A percentile compares a stretch with the other conserved stretches of the same genome.
Conservation (phyloP, 768 basidiomycete species). For the Steccherinum ochraceum region DNA sequence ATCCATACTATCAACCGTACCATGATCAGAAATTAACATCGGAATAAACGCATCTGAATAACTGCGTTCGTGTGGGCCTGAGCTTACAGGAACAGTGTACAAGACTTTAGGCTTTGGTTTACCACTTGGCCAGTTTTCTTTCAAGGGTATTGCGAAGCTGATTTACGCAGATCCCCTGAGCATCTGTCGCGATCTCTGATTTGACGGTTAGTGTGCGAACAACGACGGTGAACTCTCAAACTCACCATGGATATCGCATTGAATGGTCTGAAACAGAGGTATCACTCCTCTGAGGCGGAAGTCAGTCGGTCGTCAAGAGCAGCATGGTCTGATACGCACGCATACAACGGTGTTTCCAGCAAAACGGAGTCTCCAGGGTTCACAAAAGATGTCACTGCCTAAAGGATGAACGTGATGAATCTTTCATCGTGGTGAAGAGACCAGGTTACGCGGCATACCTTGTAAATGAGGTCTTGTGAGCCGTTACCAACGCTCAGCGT, state of each 20-base stretch:
- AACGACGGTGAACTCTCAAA: not conserved
- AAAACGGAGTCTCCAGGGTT: slow-evolving; percentile 80
- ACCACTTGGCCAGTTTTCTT: slow-evolving; percentile 56
- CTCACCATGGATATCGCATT: slow-evolving; percentile 55
- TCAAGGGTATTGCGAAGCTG: slow-evolving; percentile 62
- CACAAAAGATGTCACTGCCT: slow-evolving; percentile 70
- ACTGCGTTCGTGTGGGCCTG: too few relatives aligned
- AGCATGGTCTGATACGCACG: slow-evolving; percentile 35
- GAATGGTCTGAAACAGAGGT: slow-evolving; percentile 51
- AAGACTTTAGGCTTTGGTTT: slow-evolving; percentile 73
- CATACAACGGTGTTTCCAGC: slow-evolving; percentile 80
- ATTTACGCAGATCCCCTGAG: slow-evolving; percentile 57
- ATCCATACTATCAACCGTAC: slow-evolving; percentile 55
- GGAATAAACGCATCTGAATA: not conserved
- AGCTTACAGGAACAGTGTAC: slow-evolving; percentile 75
- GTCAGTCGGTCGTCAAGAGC: slow-evolving; percentile 5
- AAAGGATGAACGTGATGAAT: not conserved
- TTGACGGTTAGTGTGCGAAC: not conserved
- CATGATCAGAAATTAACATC: not conserved
- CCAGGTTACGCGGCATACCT: slow-evolving; percentile 43
- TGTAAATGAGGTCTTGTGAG: slow-evolving; percentile 87
- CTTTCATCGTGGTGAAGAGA: not conserved
- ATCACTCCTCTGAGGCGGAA: slow-evolving; percentile 50
- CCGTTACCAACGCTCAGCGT: slow-evolving; percentile 73
- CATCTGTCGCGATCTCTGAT: slow-evolving; percentile 76